phyloP scores from a whole-genome alignment of 2,329 filamentous ascomycete genomes.

The Sarocladiaceae sp. region DNA sequence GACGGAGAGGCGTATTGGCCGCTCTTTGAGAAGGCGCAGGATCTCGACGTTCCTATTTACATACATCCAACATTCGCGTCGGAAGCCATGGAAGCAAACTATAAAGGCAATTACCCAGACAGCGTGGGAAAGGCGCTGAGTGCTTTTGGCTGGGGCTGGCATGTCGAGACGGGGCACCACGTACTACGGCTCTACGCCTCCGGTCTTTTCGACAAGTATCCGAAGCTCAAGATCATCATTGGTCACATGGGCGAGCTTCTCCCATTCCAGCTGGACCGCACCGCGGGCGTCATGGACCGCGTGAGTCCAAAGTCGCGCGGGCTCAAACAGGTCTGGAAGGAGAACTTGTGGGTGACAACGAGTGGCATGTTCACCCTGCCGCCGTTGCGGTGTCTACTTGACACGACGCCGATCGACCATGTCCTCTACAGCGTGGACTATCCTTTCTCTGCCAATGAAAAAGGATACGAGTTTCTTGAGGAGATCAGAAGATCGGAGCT shows the following conservation, averaged over 20 bases:
- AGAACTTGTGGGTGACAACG: slow-evolving; percentile 53
- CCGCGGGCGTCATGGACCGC: slow-evolving; percentile 21
- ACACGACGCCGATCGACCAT: slow-evolving; percentile 40
- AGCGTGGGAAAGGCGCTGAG: slow-evolving; percentile 26
- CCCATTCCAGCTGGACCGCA: slow-evolving; percentile 47
- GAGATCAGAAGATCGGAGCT: slow-evolving; percentile 43
- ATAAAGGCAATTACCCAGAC: slow-evolving; percentile 21
- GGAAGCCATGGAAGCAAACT: slow-evolving; percentile 19
- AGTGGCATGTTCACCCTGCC: slow-evolving; percentile 45
- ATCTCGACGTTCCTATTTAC: slow-evolving; percentile 44
- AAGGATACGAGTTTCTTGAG: slow-evolving; percentile 39
- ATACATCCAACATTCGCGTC: slow-evolving; percentile 38
- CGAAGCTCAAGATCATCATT: slow-evolving; percentile 29
- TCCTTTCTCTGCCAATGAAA: slow-evolving; percentile 44
- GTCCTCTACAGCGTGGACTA: slow-evolving; percentile 54
- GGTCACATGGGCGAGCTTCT: slow-evolving; percentile 40
- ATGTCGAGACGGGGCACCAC: slow-evolving; percentile 40
- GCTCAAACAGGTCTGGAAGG: slow-evolving; percentile 44
- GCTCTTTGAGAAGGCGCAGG: slow-evolving; percentile 36
- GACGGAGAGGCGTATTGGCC: slow-evolving; percentile 59
- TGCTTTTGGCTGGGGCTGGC: slow-evolving; percentile 42
- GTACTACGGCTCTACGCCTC: slow-evolving; percentile 27
- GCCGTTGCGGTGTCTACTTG: slow-evolving; percentile 36
- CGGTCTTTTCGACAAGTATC: slow-evolving; percentile 29
- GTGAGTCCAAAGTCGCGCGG: slow-evolving; percentile 24